These are phyloP conservation scores for Aspergillus ruber DNA, from an alignment of 2,329 filamentous ascomycete species.

Conservation along the genomic window DNA sequence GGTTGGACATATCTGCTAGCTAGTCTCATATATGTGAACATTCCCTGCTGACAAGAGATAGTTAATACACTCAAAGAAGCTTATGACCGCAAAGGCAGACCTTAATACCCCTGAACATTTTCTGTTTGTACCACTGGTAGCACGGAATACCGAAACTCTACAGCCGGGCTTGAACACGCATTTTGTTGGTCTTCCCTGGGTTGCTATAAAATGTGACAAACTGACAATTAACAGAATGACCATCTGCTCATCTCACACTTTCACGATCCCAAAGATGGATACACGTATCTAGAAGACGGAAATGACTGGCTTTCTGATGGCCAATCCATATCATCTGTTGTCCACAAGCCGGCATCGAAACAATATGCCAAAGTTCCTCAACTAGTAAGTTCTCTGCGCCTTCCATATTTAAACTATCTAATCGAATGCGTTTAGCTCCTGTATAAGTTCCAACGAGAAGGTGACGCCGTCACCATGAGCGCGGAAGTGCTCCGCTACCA, in stretches of 20 bases:
- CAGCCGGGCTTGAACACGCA: conserved; percentile 33
- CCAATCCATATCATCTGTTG: conserved; percentile 32
- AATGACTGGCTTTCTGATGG: conserved; percentile 33
- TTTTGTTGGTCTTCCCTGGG: conserved; percentile 24
- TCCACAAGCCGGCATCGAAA: conserved; percentile 21
- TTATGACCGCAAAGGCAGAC: conserved; percentile 68
- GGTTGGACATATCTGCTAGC: conserved; percentile 24
- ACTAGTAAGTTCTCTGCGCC: conserved; percentile 12
- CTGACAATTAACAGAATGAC: conserved; percentile 52
- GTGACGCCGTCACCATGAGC: conserved; percentile 56
- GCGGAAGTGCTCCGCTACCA: conserved; percentile 78
- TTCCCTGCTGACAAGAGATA: conserved; percentile 34
- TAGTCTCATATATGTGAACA: not conserved
- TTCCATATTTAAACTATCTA: not conserved
- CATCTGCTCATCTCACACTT: conserved; percentile 83
- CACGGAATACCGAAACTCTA: conserved; percentile 25
- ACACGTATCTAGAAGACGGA: conserved; percentile 65
- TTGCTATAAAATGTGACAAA: not conserved
- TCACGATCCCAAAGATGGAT: conserved; percentile 66
- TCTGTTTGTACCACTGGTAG: conserved; percentile 68
- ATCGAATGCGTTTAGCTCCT: conserved; percentile 36
- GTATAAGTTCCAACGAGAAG: conserved; percentile 53
- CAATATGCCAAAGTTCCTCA: conserved; percentile 14
- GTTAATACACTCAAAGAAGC: conserved; percentile 71
- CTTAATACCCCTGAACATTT: conserved; percentile 71